Evolutionary conservation across 2,329 filamentous ascomycete species (phyloP).

Genomic region (Bimuria novae-zelandiae): DNA sequence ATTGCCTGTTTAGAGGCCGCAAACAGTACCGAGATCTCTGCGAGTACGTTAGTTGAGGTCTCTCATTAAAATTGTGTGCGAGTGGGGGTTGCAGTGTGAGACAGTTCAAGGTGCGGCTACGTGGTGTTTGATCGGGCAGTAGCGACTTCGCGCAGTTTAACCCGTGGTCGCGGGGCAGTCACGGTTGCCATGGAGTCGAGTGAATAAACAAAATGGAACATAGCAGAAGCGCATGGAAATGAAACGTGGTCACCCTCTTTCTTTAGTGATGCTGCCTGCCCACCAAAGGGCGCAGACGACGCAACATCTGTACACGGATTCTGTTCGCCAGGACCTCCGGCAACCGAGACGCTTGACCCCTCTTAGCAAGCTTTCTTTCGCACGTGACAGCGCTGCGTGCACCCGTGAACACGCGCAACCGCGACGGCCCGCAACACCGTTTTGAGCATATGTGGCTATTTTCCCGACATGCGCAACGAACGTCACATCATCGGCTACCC

Average conservation of each 20-base stretch:
- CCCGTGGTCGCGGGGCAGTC: constrained; percentile 25
- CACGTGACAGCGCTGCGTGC: constrained; percentile 28
- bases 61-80: neutral
- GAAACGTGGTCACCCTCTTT: constrained; percentile 29
- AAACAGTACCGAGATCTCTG: neutral
- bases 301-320: constrained; percentile 5
- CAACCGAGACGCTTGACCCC: constrained; percentile 28
- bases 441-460: neutral
- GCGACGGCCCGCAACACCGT: neutral
- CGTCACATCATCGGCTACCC: neutral
- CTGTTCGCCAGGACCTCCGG: constrained; percentile 1
- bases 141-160: constrained; percentile 25
- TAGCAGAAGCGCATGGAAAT: constrained; percentile 35
- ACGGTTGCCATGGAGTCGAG: constrained; percentile 31
- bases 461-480: too few relatives aligned
- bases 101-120: constrained; percentile 16
- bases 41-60: neutral
- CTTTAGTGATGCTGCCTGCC: constrained; percentile 15
- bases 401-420: neutral
- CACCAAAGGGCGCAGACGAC: constrained; percentile 31
- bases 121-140: constrained; percentile 18
- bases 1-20: neutral
- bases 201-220: constrained; percentile 29
- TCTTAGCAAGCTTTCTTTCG: constrained; percentile 12
- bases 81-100: constrained; percentile 4